phyloP scores from a whole-genome alignment of 2,329 filamentous ascomycete genomes.

The Corinectria fuckeliana region DNA sequence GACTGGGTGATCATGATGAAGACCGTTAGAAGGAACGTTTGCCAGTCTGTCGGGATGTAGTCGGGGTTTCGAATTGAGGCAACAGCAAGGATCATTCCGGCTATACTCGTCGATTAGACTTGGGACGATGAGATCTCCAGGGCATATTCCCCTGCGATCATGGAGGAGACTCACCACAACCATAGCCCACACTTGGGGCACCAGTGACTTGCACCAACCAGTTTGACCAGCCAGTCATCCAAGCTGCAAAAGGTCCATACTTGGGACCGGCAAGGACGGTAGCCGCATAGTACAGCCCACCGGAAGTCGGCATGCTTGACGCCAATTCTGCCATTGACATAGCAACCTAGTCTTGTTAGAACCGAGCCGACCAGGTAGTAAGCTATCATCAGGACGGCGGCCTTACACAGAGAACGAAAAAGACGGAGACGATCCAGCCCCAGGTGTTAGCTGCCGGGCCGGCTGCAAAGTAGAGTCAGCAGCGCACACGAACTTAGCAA shows the following conservation, averaged over 20 bases:
- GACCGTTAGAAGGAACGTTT: conserved; percentile 15
- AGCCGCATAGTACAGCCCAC: conserved; percentile 17
- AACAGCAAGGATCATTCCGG: conserved; percentile 18
- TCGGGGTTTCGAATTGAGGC: conserved; percentile 16
- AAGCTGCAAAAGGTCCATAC: conserved; percentile 18
- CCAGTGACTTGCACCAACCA: conserved; percentile 21
- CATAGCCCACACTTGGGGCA: conserved; percentile 17
- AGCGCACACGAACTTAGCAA: background rate
- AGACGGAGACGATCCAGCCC: conserved; percentile 17
- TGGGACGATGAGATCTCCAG: background rate
- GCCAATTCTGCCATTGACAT: conserved; percentile 22
- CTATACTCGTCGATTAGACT: background rate
- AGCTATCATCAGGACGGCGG: background rate
- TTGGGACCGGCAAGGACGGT: conserved; percentile 18
- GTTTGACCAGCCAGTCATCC: conserved; percentile 21
- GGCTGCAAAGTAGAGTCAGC: background rate
- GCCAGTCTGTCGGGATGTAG: conserved; percentile 20
- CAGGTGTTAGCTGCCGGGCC: conserved; percentile 21
- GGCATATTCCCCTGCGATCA: background rate
- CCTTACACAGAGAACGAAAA: conserved; percentile 22
- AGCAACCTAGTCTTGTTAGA: conserved; percentile 9
- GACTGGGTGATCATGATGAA: conserved; percentile 18
- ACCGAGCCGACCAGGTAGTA: too few relatives aligned
- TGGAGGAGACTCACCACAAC: conserved; percentile 8
- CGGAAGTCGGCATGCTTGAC: conserved; percentile 19